Evolutionary conservation across 2,329 filamentous ascomycete species (phyloP), one percentile per base, ranked within the genome.

Genomic region (Cercospora canescens): DNA sequence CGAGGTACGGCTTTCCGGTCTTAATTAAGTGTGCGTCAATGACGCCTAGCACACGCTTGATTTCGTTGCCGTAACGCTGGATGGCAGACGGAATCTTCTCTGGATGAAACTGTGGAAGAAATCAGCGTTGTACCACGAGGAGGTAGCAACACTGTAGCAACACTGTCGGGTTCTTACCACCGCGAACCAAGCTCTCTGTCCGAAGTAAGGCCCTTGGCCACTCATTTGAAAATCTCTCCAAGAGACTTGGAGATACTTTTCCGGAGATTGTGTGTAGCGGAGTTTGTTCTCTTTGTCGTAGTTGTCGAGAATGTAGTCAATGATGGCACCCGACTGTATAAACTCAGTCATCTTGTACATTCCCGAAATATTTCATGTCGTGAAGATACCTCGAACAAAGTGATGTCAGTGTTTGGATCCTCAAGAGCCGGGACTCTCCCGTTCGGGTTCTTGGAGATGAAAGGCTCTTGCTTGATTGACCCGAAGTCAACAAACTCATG

Each of bases 141-240:
- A n/a, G n/a, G n/a, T n/a, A n/a, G n/a, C n/a, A n/a, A n/a, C n/a
- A n/a, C n/a, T n/a, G n/a, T n/a, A n/a, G n/a, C n/a, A n/a, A n/a
- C n/a, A n/a, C n/a, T 41, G 37, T 41, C 16, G n/a, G 58, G 21
- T 72, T 71, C 83, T 78, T 62, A 78, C 80, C 45, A 63, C 35
- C 8, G 62, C 72, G 72, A 81, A 84, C 81, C 82, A 84, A 24
- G 74, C 75, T 0, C 73, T 75, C 69, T 85, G 82, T 9, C 83
- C 83, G 62, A 79, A 78, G 58, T 78, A 79, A 2, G 77, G 77
- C 0, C 76, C 76, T 61, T 78, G 61, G 1, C 64, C 64, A 18
- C 48, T 57, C 64, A 68, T 72, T 52, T 79, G 76, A 67, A 78
- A 78, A 28, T 71, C 63, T 11, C 76, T 66, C 72, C 73, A 79